phyloP scores from a whole-genome alignment of 345 rosid genomes.

The Firmiana major region DNA sequence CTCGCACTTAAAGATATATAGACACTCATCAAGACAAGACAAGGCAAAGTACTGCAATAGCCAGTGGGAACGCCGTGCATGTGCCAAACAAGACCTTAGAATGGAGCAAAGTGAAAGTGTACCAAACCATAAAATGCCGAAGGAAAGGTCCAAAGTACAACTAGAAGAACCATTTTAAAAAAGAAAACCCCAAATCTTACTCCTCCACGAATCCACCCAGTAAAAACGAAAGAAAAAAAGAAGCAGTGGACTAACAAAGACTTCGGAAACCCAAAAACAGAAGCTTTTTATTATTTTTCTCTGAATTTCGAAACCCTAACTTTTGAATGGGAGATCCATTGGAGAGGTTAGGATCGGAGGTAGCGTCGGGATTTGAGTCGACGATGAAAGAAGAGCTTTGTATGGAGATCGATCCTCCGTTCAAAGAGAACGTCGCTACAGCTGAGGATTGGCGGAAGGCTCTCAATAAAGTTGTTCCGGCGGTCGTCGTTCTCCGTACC shows the following conservation, averaged over 20 bases:
- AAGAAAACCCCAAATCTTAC: neutral
- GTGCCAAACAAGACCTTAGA: too few relatives aligned
- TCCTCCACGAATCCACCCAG: neutral
- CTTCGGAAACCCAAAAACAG: neutral
- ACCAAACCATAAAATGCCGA: neutral
- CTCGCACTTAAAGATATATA: too few relatives aligned
- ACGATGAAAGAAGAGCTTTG: conserved; percentile 55
- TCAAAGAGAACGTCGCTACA: conserved; percentile 51
- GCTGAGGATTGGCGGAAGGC: conserved; percentile 89
- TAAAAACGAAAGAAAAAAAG: neutral
- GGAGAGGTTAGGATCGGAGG: conserved; percentile 54
- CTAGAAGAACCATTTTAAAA: neutral
- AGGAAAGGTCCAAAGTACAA: neutral
- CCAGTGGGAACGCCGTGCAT: too few relatives aligned
- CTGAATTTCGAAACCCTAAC: conserved; percentile 5
- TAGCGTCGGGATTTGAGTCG: conserved; percentile 40
- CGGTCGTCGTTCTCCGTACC: conserved; percentile 83
- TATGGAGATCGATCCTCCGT: conserved; percentile 62
- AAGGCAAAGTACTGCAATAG: too few relatives aligned
- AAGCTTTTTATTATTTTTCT: neutral
- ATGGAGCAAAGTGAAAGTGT: too few relatives aligned
- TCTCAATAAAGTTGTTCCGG: conserved; percentile 75
- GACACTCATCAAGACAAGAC: too few relatives aligned
- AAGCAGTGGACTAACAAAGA: neutral
- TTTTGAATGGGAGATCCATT: conserved; percentile 50